Base-by-base conservation (phyloP, 176 grass and related monocot genomes). In the Musa troglodytarum region DNA sequence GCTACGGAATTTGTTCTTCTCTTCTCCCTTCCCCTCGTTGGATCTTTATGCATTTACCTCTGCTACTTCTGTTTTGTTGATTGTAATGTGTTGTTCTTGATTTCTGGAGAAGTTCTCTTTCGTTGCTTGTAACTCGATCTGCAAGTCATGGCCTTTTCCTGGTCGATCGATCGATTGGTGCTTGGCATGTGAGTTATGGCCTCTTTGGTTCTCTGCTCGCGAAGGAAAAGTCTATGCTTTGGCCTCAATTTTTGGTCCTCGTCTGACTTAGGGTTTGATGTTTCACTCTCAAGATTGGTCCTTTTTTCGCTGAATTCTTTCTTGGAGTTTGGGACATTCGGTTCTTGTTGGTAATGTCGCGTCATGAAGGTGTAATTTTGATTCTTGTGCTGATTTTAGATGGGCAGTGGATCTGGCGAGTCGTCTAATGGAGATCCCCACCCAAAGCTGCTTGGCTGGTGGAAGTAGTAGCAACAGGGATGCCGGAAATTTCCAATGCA, bases 401-500 rank as follows among this genome's bases (percentile, higher is more conserved):
- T 72, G 69, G 50, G n/a, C 2, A 72, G 49, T 23, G 28, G 69
- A 72, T 72, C 21, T 52, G 50, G 69, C 49, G 69, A 23, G n/a
- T 52, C 50, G 24, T 57, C 53, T 53, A 28, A 11, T 29, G 25
- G 1, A 58, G 72, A 74, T 25, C 22, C 72, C 16, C 73, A 75
- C 72, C 16, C 73, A 75, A 43, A 75, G 25, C 24, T 75, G 54
- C 1, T 24, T 54, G 15, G 15, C 24, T 5, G 71, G 71, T 55
- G 52, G 51, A 2, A 70, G 67, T n/a, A 70, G 25, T 53, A 19
- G 10, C 50, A 72, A 13, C 70, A 53, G 20, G 10, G 70, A 72
- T 54, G 50, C 70, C 10, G 70, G 49, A 2, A 75, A 26, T 19
- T 75, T 75, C 49, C 54, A 75, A 59, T 75, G 73, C 54, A 75